A percentile compares a stretch with the other conserved stretches of the same genome.
Conservation (phyloP, 805 yeast genomes). For the Yarrowia sp. region DNA sequence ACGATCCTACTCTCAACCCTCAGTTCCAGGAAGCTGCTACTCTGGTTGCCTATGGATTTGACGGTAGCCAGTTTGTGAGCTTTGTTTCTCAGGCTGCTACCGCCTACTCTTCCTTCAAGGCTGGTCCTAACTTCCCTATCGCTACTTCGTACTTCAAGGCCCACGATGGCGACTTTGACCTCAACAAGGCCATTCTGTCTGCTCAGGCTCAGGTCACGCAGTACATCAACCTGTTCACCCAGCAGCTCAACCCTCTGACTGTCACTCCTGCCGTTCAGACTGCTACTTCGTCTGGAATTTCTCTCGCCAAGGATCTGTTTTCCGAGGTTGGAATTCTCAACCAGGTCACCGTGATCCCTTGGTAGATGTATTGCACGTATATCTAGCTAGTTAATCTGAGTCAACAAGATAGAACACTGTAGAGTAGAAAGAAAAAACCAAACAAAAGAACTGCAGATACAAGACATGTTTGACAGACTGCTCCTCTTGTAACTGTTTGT, state of each 20-base stretch:
- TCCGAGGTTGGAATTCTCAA: constrained; percentile 30
- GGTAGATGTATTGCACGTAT: not conserved
- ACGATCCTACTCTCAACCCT: constrained; percentile 30
- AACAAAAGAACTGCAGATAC: no score
- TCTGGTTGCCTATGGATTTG: constrained; percentile 4
- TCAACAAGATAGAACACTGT: not conserved
- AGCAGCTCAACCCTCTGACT: constrained; percentile 27
- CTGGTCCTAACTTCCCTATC: constrained; percentile 32
- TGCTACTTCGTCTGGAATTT: constrained; percentile 28
- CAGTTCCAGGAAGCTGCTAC: constrained; percentile 27
- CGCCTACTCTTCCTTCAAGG: constrained; percentile 30
- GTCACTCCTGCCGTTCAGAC: constrained; percentile 28
- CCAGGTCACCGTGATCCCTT: constrained; percentile 25
- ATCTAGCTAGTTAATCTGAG: not conserved
- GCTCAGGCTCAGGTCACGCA: constrained; percentile 26
- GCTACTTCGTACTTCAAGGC: constrained; percentile 32
- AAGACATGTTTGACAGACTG: no score
- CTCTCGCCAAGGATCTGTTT: constrained; percentile 30
- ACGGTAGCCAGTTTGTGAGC: constrained; percentile 22
- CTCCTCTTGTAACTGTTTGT: no score
- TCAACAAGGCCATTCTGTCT: constrained; percentile 32
- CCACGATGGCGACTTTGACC: constrained; percentile 32
- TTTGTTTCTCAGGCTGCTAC: constrained; percentile 29
- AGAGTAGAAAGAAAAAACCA: not conserved
- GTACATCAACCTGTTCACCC: constrained; percentile 26